phyloP scores from a whole-genome alignment of 352 stramenopile genomes.

The Peronospora destructor region DNA sequence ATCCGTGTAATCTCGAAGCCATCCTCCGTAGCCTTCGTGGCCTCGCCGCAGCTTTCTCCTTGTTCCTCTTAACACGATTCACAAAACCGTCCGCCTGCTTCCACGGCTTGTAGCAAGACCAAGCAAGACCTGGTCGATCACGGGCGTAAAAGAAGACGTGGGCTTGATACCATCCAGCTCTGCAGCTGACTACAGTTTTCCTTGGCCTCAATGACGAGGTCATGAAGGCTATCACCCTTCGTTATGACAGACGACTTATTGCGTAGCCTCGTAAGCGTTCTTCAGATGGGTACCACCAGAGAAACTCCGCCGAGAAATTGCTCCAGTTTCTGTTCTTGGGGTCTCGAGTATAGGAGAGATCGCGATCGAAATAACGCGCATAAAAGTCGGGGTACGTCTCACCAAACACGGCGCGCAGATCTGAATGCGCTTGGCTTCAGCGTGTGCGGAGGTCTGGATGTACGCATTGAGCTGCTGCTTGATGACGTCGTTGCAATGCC shows the following conservation, averaged over 20 bases:
- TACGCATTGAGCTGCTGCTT: slow-evolving; percentile 88
- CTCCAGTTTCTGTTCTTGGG: slow-evolving; percentile 85
- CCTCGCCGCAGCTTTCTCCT: slow-evolving; percentile 66
- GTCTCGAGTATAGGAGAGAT: slow-evolving; percentile 74
- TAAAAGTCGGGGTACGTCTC: slow-evolving; percentile 98
- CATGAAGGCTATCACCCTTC: slow-evolving; percentile 94
- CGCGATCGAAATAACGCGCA: slow-evolving; percentile 94
- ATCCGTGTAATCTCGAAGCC: slow-evolving; percentile 71
- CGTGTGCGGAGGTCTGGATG: slow-evolving; percentile 89
- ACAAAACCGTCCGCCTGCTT: slow-evolving; percentile 68
- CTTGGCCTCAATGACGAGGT: slow-evolving; percentile 82
- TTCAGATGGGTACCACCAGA: slow-evolving; percentile 96
- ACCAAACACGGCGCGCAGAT: slow-evolving; percentile 91
- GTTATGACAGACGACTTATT: slow-evolving; percentile 93
- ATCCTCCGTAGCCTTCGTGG: slow-evolving; percentile 49
- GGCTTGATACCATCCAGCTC: slow-evolving; percentile 65
- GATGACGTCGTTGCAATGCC: slow-evolving; percentile 85
- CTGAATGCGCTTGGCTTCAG: slow-evolving; percentile 91
- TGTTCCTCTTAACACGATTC: slow-evolving; percentile 74
- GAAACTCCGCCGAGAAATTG: slow-evolving; percentile 95
- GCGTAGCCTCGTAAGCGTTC: slow-evolving; percentile 94
- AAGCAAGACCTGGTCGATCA: slow-evolving; percentile 84
- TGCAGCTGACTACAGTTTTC: slow-evolving; percentile 76
- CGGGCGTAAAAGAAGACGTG: slow-evolving; percentile 87
- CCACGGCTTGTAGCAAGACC: slow-evolving; percentile 75